Base-by-base conservation (phyloP, 805 yeast species). In the Wickerhamiella alocasiicola region DNA sequence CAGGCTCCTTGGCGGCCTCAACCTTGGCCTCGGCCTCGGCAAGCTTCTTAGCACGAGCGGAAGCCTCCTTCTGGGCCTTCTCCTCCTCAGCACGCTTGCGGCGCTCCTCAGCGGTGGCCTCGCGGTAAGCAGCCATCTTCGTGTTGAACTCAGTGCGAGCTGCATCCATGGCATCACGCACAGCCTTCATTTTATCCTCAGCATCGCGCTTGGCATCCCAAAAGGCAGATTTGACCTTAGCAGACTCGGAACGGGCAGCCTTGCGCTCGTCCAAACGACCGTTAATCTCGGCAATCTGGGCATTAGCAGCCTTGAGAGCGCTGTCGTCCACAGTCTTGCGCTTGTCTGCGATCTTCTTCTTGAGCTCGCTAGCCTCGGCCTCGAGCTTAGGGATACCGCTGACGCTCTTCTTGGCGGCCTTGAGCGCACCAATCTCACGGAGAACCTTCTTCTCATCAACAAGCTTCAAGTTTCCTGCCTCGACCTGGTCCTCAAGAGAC, bases 371-470 rank as follows among this genome's bases (percentile, higher is more conserved):
- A 56, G 88, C 77, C 32, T 78, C 72, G 52, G 73, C 73, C 67
- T 84, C 95, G 53, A 73, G 72, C 53, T 74, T 72, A 56, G 77
- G 85, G 51, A 87, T 67, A 36, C 72, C 68, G 37, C 74, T 74
- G 57, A 83, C 81, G 60, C 79, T 87, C 61, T 79, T 80, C 56
- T 78, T 75, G 57, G 81, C 65, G 64, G 82, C 84, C 63, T 88
- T 77, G 60, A 91, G 72, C 34, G 77, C 62, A 39, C 84, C 71
- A 70, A 84, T 81, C 65, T 88, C 97, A 65, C 81, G 81, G 50
- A 91, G 75, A 49, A 70, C 63, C 56, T 76, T 71, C 67, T 83
- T 79, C 71, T 91, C 99, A 48, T 88, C 95, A 41, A 85, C 96
- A 55, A 91, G 74, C 53, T 82, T 74, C 58, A 91, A 68, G 34